Evolutionary conservation across 2,329 filamentous ascomycete species (phyloP).

Genomic region (Fusarium sp.): DNA sequence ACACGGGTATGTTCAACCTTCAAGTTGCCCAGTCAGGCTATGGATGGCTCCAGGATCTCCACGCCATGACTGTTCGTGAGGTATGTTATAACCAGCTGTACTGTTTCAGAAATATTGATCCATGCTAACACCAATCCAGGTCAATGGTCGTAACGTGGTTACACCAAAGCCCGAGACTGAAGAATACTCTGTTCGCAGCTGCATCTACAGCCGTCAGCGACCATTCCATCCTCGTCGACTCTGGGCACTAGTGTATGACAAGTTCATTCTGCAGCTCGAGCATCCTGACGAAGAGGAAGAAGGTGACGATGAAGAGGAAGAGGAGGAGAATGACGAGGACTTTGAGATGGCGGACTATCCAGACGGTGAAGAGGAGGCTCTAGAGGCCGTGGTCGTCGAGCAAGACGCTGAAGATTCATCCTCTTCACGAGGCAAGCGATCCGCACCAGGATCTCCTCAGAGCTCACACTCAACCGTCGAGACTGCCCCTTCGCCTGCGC

Average conservation of each 20-base stretch:
- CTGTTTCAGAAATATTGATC: no score
- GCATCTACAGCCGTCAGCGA: constrained; percentile 74
- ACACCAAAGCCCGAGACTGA: constrained; percentile 80
- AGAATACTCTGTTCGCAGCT: constrained; percentile 80
- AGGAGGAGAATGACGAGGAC: constrained; percentile 50
- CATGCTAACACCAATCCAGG: constrained; percentile 43
- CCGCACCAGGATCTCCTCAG: constrained; percentile 41
- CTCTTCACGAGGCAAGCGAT: constrained; percentile 38
- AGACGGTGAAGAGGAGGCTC: constrained; percentile 19
- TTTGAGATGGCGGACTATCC: constrained; percentile 39
- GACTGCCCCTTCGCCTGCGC: constrained; percentile 43
- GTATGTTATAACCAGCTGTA: constrained; percentile 51
- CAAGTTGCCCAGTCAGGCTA: constrained; percentile 74
- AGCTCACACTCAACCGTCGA: constrained; percentile 46
- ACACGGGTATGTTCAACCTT: constrained; percentile 76
- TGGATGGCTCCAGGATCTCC: constrained; percentile 79
- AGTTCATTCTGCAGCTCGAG: constrained; percentile 67
- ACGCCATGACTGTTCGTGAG: constrained; percentile 76
- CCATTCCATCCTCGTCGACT: constrained; percentile 67
- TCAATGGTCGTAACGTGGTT: constrained; percentile 66
- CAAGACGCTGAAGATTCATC: constrained; percentile 28
- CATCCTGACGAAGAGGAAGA: constrained; percentile 56
- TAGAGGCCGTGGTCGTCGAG: neutral
- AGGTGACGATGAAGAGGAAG: constrained; percentile 54
- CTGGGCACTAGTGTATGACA: constrained; percentile 62